phyloP scores from a whole-genome alignment of 805 yeast genomes.

The Candida boleticola region DNA sequence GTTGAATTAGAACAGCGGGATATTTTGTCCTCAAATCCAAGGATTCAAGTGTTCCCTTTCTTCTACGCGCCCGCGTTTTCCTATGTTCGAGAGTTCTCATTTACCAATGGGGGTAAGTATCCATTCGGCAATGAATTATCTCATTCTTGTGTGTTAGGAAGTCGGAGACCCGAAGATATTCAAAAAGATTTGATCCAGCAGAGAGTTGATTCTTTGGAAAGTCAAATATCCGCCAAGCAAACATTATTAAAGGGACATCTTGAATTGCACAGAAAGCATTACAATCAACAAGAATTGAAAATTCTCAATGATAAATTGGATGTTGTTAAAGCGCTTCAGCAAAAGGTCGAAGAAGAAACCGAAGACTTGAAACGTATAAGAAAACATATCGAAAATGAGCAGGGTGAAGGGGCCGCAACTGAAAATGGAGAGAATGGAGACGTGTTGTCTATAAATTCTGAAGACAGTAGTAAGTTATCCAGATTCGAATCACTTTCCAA shows the following conservation, averaged over 20 bases:
- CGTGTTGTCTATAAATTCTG: neutral
- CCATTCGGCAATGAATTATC: conserved; percentile 64
- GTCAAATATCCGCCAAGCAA: neutral
- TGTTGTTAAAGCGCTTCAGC: conserved; percentile 23
- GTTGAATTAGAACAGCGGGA: conserved; percentile 61
- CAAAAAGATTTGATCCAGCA: conserved; percentile 43
- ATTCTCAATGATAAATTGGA: conserved; percentile 20
- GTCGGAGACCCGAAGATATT: conserved; percentile 52
- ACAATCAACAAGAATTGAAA: conserved; percentile 1
- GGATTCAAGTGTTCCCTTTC: conserved; percentile 45
- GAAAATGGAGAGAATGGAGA: neutral
- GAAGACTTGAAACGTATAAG: neutral
- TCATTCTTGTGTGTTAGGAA: conserved; percentile 63
- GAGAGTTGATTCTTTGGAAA: neutral
- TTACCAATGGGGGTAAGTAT: conserved; percentile 42
- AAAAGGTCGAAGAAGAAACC: conserved; percentile 15
- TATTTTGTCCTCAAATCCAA: conserved; percentile 38
- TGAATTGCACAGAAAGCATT: conserved; percentile 11
- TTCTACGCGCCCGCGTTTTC: conserved; percentile 56
- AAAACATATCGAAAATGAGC: neutral
- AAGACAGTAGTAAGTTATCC: neutral
- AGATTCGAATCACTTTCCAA: conserved; percentile 6
- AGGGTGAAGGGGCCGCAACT: neutral
- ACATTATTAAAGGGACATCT: conserved; percentile 10
- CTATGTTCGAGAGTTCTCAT: conserved; percentile 53